Percentiles rank a stretch among this genome's conserved stretches.
Conservation (phyloP, 305 asterid species). For the Fraxinus platypoda region DNA sequence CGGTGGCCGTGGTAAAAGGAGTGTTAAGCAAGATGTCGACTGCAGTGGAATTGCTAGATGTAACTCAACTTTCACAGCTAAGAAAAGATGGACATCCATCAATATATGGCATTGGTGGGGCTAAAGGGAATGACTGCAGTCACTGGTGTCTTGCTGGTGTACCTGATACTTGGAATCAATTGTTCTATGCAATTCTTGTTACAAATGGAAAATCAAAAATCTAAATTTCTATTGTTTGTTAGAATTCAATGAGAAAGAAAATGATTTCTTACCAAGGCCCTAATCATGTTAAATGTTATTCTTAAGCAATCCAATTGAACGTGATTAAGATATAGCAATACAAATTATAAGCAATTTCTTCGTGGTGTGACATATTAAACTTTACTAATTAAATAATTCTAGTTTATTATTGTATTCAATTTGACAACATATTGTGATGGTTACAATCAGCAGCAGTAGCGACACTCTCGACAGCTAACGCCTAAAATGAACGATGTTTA, state of each 20-base stretch:
- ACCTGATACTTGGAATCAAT: conserved; percentile 72
- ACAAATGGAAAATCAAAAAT: conserved; percentile 23
- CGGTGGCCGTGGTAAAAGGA: conserved; percentile 47
- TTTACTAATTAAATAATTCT: no score
- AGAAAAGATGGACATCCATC: conserved; percentile 80
- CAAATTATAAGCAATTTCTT: not conserved
- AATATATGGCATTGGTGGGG: conserved; percentile 40
- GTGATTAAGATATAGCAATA: no score
- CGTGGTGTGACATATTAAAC: not conserved
- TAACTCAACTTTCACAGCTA: conserved; percentile 53
- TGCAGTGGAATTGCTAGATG: conserved; percentile 49
- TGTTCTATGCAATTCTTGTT: conserved; percentile 47
- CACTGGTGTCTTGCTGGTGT: conserved; percentile 82
- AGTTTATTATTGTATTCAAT: not conserved
- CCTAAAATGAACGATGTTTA: not conserved
- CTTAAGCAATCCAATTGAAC: not conserved
- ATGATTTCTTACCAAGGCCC: not conserved
- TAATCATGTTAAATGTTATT: not conserved
- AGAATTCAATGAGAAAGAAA: not conserved
- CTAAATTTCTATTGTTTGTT: not conserved
- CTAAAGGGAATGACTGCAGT: conserved; percentile 53
- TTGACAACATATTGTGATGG: not conserved
- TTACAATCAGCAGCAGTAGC: no score
- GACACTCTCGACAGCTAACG: not conserved
- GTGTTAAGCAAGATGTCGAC: conserved; percentile 44